Base-by-base conservation (phyloP, 2,329 filamentous ascomycete genomes). In the Venturiaceae sp. region DNA sequence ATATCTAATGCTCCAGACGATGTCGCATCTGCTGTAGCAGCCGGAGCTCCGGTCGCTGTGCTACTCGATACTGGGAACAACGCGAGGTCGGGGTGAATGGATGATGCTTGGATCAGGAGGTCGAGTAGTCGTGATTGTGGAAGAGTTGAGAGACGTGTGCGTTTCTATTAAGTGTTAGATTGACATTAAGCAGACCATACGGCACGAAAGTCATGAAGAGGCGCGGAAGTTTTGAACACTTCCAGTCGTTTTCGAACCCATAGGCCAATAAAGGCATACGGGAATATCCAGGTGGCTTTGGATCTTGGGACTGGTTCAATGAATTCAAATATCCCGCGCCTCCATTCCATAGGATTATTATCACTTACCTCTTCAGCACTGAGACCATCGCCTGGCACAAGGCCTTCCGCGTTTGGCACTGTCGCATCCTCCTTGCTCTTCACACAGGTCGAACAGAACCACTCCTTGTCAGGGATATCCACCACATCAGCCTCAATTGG, bases 401-500 rank as follows among this genome's bases (percentile, higher is more conserved):
- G 60, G n/a, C 34, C 70, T 63, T 56, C 70, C 60, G 58, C 26
- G 56, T 60, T 11, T 64, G 66, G 63, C 59, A 59, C 64, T 62
- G 65, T 62, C 32, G 58, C 14, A 33, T 30, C 14, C 28, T 44
- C 30, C 28, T 34, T 55, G 26, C 26, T 21, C 53, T 47, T 56
- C n/a, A 54, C 37, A 34, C 57, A 32, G 3, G 65, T 69, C 28
- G 64, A 77, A 66, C 89, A 94, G 66, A 84, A 82, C 88, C 89
- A 94, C 63, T 85, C 82, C 60, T 82, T 82, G 62, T 83, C 81
- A 62, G 84, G 77, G 61, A 88, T 80, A 36, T 79, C 78, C 52
- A 92, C 81, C 21, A 87, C 82, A 19, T 85, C 82, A 61, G 86
- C 81, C n/a, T 80, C 78, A 61, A 95, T 88, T 8, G 81, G 80